Evolutionary conservation across 2,329 filamentous ascomycete genomes (phyloP).

Genomic region (Colletotrichum sp.): DNA sequence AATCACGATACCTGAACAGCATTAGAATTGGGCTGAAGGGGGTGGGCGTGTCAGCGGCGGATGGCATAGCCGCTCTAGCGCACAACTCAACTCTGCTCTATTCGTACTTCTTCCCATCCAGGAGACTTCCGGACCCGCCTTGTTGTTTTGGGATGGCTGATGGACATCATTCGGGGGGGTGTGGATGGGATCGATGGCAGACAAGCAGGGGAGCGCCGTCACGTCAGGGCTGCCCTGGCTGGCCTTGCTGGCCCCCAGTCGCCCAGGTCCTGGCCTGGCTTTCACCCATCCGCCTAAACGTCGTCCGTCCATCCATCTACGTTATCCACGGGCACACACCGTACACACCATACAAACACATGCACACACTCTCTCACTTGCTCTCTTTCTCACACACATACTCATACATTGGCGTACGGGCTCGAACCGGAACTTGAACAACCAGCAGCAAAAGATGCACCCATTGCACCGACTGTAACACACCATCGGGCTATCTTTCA

Average conservation of each 20-base stretch:
- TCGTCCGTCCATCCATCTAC: conserved; percentile 2
- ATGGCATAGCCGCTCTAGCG: conserved; percentile 20
- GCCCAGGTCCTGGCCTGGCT: not conserved
- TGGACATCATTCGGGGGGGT: not conserved
- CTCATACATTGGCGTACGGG: not conserved
- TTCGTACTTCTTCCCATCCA: not conserved
- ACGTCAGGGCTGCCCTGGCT: conserved; percentile 12
- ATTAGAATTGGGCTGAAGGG: conserved; percentile 16
- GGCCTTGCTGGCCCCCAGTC: not conserved
- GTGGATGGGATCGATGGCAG: conserved; percentile 5
- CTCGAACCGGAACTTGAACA: conserved; percentile 1
- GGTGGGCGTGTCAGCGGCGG: conserved; percentile 18
- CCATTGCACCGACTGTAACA: not conserved
- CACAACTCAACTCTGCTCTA: conserved; percentile 6
- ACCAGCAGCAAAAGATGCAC: not conserved
- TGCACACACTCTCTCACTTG: not conserved
- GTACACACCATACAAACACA: not conserved
- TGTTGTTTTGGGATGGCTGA: conserved; percentile 12
- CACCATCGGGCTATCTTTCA: not conserved
- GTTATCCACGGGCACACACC: not conserved
- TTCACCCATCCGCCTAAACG: not conserved
- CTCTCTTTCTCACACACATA: not conserved
- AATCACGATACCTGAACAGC: conserved; percentile 7
- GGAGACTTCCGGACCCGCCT: conserved; percentile 11
- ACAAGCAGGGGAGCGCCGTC: not conserved